phyloP scores from a whole-genome alignment of 2,329 filamentous ascomycete genomes.

The Cladosporium sp. region DNA sequence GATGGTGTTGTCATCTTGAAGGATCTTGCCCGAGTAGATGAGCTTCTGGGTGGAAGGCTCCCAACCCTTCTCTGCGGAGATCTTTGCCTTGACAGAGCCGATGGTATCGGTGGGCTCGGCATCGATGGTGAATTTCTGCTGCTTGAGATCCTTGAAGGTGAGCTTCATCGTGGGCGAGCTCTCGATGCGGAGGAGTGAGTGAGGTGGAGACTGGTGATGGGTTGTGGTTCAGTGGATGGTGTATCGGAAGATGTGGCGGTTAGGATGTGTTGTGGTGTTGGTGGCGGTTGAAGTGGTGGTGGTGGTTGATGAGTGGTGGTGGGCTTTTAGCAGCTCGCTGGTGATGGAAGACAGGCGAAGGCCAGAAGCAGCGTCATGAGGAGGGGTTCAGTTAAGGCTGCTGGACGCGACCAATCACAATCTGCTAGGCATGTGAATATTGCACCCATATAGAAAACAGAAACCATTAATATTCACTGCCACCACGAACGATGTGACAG shows the following conservation, averaged over 20 bases:
- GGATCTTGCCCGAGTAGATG: conserved; percentile 98
- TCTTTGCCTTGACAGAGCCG: conserved; percentile 86
- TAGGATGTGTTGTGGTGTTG: neutral
- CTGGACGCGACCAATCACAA: no score
- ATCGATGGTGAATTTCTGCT: conserved; percentile 96
- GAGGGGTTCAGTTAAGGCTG: neutral
- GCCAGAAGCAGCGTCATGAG: neutral
- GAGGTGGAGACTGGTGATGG: neutral
- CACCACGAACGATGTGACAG: no score
- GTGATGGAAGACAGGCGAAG: conserved; percentile 1
- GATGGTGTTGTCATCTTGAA: conserved; percentile 95
- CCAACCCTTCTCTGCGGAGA: conserved; percentile 89
- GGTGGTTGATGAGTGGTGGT: neutral
- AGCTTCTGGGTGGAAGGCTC: conserved; percentile 87
- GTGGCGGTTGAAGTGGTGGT: neutral
- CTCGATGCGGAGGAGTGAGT: neutral
- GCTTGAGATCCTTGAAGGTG: conserved; percentile 88
- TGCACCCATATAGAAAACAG: no score
- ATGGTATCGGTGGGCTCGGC: conserved; percentile 90
- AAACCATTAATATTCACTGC: no score
- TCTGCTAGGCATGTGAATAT: no score
- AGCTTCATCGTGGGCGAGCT: conserved; percentile 54
- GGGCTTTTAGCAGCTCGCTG: neutral
- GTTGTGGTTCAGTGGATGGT: neutral
- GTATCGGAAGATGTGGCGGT: neutral